Evolutionary conservation across 2,329 filamentous ascomycete genomes (phyloP), one percentile per base, ranked within the genome.

Genomic region (Verticillium alfalfae): DNA sequence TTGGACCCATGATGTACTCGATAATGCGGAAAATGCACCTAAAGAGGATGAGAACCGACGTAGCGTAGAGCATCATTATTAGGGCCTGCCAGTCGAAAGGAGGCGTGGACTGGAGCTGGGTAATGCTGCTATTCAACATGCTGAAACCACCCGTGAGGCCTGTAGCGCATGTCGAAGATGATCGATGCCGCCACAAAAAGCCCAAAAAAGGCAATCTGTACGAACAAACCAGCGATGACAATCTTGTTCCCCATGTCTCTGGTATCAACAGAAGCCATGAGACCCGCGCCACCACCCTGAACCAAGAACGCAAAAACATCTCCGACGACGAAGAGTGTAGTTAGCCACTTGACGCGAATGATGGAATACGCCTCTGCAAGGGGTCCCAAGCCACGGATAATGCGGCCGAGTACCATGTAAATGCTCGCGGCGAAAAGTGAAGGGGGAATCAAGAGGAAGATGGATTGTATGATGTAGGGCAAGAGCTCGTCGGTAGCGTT

Each of bases 131-230:
- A 38, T 62, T 62, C 37, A 62, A 57, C 62, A 73, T 67, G 22
- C 75, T 68, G n/a, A 65, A 59, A 37, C 7, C 36, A 37, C 12
- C 12, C 36, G 36, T 37, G 36, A 37, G 36, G 36, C 36, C 36
- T 37, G 36, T 37, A 37, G 36, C 36, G 36, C 12, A 49, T 18
- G 65, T 87, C 79, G 71, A 86, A 86, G 0, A 82, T 62, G 2
- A 76, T 65, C 0, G 82, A 76, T 1, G 79, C 77, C 5, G 78
- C 61, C 39, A 83, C 70, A 67, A 88, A 89, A 34, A 87, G 71
- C 18, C 76, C 77, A 64, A 88, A 87, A 61, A 84, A 78, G 49
- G 84, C 45, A 31, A 88, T 76, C 67, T 89, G 86, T n/a, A 87
- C 69, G 38, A 82, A 69, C 2, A 89, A 72, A 2, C 86, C 86